Conservation (phyloP, 176 grass and related monocot species). For the Calamus simplicifolius region DNA sequence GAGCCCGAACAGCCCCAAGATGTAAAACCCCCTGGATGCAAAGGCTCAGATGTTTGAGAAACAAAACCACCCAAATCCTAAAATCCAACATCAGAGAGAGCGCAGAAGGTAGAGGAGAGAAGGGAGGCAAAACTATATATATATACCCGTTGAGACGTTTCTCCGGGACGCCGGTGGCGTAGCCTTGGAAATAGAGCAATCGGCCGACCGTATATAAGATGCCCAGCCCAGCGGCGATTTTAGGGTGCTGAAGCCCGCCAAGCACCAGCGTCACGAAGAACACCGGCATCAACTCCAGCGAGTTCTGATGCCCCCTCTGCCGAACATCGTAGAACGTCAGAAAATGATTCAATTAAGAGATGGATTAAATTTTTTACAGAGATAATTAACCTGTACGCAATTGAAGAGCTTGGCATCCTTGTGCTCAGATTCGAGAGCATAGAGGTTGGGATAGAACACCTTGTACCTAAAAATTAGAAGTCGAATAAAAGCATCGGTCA, state of each 20-base stretch:
- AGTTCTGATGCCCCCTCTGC: constrained; percentile 99
- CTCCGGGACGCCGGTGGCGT: constrained; percentile 66
- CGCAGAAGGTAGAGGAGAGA: not conserved
- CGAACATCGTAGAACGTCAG: not conserved
- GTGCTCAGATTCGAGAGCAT: constrained; percentile 70
- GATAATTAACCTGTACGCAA: constrained; percentile 59
- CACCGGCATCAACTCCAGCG: constrained; percentile 83
- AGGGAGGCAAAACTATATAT: not conserved
- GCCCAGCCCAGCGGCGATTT: constrained; percentile 55
- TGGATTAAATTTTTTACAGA: too few species aligned
- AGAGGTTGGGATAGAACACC: constrained; percentile 68
- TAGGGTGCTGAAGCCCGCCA: constrained; percentile 67
- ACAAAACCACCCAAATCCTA: not conserved
- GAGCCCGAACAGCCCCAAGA: constrained; percentile 61
- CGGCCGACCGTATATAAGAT: constrained; percentile 57
- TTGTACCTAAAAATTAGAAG: constrained; percentile 67
- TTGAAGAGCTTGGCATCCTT: constrained; percentile 99
- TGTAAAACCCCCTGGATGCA: constrained; percentile 48
- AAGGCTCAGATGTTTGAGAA: not conserved
- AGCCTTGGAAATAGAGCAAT: constrained; percentile 97
- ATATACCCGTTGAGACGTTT: constrained; percentile 89
- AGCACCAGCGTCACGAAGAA: constrained; percentile 84
- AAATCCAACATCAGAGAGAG: too few species aligned
- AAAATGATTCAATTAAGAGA: too few species aligned
- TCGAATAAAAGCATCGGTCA: not conserved